A percentile compares a stretch with the other conserved stretches of the same genome.
Evolutionary conservation across 1,284 basidiomycete species (phyloP).

Genomic region (Crepidotus sp.): DNA sequence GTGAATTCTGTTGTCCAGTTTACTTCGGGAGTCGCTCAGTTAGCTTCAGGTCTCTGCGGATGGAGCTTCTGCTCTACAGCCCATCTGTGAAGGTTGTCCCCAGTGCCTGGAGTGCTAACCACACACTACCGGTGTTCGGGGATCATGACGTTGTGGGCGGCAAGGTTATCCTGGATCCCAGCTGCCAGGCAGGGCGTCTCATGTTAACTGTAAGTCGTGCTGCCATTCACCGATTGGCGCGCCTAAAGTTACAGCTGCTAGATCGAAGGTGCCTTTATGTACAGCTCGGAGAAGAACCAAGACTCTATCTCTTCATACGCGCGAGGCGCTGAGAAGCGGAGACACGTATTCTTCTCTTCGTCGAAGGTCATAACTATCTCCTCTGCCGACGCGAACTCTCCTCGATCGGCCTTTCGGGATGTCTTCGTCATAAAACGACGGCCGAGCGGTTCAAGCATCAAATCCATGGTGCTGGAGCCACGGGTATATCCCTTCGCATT

Average conservation of each 20-base stretch:
- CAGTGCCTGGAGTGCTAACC: slow-evolving; percentile 27
- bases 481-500: slow-evolving; percentile 51
- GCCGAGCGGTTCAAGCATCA: slow-evolving; percentile 33
- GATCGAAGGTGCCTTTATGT: slow-evolving; percentile 59
- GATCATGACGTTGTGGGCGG: slow-evolving; percentile 53
- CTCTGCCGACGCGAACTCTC: slow-evolving; percentile 28
- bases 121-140: slow-evolving; percentile 48
- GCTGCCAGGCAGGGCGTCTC: slow-evolving; percentile 46
- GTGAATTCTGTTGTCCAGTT: slow-evolving; percentile 23
- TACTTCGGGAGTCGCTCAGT: neutral
- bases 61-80: slow-evolving; percentile 54
- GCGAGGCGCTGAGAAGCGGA: slow-evolving; percentile 27
- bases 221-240: slow-evolving; percentile 4
- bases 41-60: slow-evolving; percentile 39
- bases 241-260: slow-evolving; percentile 22
- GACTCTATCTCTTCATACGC: slow-evolving; percentile 19
- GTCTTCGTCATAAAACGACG: slow-evolving; percentile 36
- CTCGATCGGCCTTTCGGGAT: slow-evolving; percentile 43
- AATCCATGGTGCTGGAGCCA: slow-evolving; percentile 23
- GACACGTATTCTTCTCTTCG: slow-evolving; percentile 51
- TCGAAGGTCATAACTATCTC: slow-evolving; percentile 39
- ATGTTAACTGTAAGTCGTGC: slow-evolving; percentile 40
- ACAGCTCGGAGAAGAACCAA: slow-evolving; percentile 29
- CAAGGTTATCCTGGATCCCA: slow-evolving; percentile 45
- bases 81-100: slow-evolving; percentile 44